Evolutionary conservation across 2,329 filamentous ascomycete genomes (phyloP), one percentile per base, ranked within the genome.

Genomic region (Trichophyton rubrum): DNA sequence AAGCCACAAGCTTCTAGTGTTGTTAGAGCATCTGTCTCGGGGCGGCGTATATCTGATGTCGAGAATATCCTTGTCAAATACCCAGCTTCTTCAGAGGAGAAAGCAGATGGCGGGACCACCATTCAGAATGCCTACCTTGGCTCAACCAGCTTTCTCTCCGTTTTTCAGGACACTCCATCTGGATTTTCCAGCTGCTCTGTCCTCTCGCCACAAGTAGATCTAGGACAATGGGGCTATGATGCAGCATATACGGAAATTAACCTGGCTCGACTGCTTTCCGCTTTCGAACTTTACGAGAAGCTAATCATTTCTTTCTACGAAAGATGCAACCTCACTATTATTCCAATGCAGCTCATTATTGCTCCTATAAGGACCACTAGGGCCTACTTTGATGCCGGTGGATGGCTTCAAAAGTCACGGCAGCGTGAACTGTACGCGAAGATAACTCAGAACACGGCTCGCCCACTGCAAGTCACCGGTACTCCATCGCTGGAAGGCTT

Each of bases 291-390:
- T 2, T 61, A 59, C 55, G 59, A 61, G 11, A 47, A 33, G 13
- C 51, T 63, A 11, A 61, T 63, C 13, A 33, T 51, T 27, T 43
- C 47, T 17, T 63, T 61, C 27, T 61, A 59, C 38, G 41, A 59
- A 13, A 8, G 17, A n/a, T 59, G 57, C 6, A 22, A 57, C 13
- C 59, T 63, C 40, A 58, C 56, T 17, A 38, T 63, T 33, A 22
- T 77, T 27, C 68, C 74, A 1, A 67, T 68, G 1, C 70, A 71
- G 30, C 64, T 77, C 0, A 65, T 73, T 3, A 62, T 73, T 3
- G 68, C 72, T 41, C 67, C 70, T 4, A 66, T 76, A 47, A 66
- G 30, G 45, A 65, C 59, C 57, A 56, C 70, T 8, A 60, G 59
- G 20, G 47, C 49, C n/a, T 62, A 64, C 27, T 59, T 65, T 41